Evolutionary conservation across 257 asterid genomes (phyloP).

Genomic region (Echium plantagineum): DNA sequence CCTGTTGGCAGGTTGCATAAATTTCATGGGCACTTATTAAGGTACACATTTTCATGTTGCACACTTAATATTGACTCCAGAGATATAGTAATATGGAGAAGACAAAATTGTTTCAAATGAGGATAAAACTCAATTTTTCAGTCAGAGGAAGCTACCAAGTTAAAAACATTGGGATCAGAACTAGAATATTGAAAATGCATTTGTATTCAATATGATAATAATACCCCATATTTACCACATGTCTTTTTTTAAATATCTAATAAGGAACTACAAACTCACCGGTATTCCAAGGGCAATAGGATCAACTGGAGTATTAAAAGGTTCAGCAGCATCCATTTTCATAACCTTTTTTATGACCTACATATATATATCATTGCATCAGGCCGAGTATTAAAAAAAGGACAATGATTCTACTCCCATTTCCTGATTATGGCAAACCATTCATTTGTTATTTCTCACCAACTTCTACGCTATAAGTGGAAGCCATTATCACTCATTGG

Average conservation of each 20-base stretch:
- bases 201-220: not conserved
- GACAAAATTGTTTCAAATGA: too few species aligned
- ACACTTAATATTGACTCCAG: too few species aligned
- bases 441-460: too few species aligned
- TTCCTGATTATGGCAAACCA: too few species aligned
- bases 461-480: too few species aligned
- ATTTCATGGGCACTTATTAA: not conserved
- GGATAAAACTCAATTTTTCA: not conserved
- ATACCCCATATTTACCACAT: not conserved
- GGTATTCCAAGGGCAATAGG: slow-evolving; percentile 88
- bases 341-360: slow-evolving; percentile 80
- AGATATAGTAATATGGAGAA: too few species aligned
- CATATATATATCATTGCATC: slow-evolving; percentile 7
- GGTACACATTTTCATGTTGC: not conserved
- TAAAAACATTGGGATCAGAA: not conserved
- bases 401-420: too few species aligned
- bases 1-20: not conserved
- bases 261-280: slow-evolving; percentile 22
- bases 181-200: not conserved
- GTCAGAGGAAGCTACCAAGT: not conserved
- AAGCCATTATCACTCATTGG: too few species aligned
- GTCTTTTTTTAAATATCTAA: too few species aligned
- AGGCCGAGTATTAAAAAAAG: not conserved
- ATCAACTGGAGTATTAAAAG: slow-evolving; percentile 81
- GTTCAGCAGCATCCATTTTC: slow-evolving; percentile 96